Base-by-base conservation (phyloP, 2,329 filamentous ascomycete genomes). In the Dothiorella sarmentorum region DNA sequence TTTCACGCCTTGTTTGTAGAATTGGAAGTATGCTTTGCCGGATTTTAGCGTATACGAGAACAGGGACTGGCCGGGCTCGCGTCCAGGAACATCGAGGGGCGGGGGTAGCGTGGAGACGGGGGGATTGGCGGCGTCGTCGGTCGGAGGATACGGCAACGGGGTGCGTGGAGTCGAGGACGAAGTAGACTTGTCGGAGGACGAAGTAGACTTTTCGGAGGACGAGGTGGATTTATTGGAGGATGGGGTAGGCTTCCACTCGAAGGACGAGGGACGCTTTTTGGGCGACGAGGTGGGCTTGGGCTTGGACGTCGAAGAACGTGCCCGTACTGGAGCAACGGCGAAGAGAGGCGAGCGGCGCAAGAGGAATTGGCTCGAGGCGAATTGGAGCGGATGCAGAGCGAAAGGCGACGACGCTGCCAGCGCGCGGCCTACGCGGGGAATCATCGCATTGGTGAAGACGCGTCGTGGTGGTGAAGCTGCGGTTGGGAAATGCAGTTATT, bases 1-100 rank as follows among this genome's bases (percentile, higher is more conserved):
- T 68, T 86, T 85, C 29, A 96, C 75, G 17, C 92, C 93, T 1
- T 84, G 81, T 75, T 94, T 96, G 84, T 97, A 97, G 82, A 97
- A 97, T 33, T 74, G 74, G 9, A 88, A 66, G 73, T 96, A 96
- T 53, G 88, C 85, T 70, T 88, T 88, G 62, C 90, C 93, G 26
- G 86, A 75, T 42, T 75, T 70, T 67, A 83, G 82, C 62, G 84
- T 77, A 75, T 89, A 83, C 17, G 73, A 72, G 58, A 82, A 69
- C 18, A 76, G 68, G 26, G 75, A 75, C 27, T 81, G 71, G 7
- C 73, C 67, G 18, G 78, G 68, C 17, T 77, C 70, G 56, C 84
- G 80, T 4, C 72, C 69, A 6, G 90, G 90, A 2, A 90, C 76
- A 42, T 78, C 71, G 62, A 96, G 80, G 0, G 82, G 79, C 0